Base-by-base conservation (phyloP, 192 early-diverging fungal genomes). In the Diversispora epigaea region DNA sequence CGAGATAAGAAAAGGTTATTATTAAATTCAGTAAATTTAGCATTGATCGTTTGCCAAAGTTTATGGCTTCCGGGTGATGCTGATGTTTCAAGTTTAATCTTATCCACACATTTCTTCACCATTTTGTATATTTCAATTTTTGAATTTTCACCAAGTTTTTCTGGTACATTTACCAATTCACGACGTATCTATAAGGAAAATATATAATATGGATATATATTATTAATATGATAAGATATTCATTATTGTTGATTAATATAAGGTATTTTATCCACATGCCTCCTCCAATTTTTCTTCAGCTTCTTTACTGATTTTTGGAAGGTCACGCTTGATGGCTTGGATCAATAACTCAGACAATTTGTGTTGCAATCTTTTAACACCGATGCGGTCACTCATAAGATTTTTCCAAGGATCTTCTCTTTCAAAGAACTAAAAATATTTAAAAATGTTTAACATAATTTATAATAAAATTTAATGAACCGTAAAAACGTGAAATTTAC, bases 281-380 rank as follows among this genome's bases (percentile, higher is more conserved):
- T 56, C 22, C 10, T 11, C 22, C 0, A 70, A 39, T n/a, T 70
- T 32, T 3, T 41, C 50, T 70, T 55, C 68, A 55, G 55, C 12
- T 15, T 70, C 68, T 70, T 70, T 70, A 55, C 45, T 70, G n/a
- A 70, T 55, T 4, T 22, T 22, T 40, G 68, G 68, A 1, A 70
- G 32, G 3, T 11, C 39, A 39, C 68, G n/a, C 0, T 55, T 50
- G 3, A 70, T 70, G 8, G 68, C 47, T 15, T 70, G 6, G 17
- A 70, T 70, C 3, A 70, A 40, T 15, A 70, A 55, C 5, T 70
- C 68, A n/a, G 45, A 50, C 40, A 70, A 40, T 55, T 70, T 70
- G 11, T 25, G 8, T 6, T 22, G 68, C 47, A 70, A 55, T 39
- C 41, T 14, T 4, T 4, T 17, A 4, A 70, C 68, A 10, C 68